phyloP scores from a whole-genome alignment of 2,329 filamentous ascomycete genomes.

The Stachybotrys chlorohalonatus region DNA sequence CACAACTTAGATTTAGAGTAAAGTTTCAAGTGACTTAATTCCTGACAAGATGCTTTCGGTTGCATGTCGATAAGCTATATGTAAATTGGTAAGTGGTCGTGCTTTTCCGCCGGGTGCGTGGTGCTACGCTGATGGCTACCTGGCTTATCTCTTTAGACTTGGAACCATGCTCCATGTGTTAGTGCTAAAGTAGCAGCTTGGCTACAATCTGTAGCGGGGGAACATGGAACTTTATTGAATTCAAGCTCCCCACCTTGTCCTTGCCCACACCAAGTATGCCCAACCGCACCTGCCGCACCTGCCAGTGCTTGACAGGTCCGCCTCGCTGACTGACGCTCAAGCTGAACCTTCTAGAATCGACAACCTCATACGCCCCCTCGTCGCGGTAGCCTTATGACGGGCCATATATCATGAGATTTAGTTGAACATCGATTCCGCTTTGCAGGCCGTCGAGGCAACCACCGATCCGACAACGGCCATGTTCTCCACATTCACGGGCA shows the following conservation, averaged over 20 bases:
- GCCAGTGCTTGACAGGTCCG: background rate
- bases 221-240: background rate
- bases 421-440: background rate
- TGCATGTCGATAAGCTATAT: too few species aligned
- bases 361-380: slow-evolving; percentile 1
- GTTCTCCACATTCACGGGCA: slow-evolving; percentile 90
- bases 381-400: background rate
- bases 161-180: background rate
- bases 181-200: background rate
- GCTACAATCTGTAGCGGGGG: background rate
- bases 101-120: too few species aligned
- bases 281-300: slow-evolving; percentile 6
- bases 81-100: too few species aligned
- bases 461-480: slow-evolving; percentile 37
- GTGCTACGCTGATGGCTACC: too few species aligned
- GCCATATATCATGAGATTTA: background rate
- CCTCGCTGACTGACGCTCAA: slow-evolving; percentile 14
- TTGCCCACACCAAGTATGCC: slow-evolving; percentile 8
- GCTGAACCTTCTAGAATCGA: slow-evolving; percentile 18
- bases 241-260: slow-evolving; percentile 4
- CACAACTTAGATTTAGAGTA: too few species aligned
- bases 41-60: too few species aligned
- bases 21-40: too few species aligned
- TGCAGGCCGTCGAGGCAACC: background rate
- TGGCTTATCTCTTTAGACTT: too few species aligned